Percentiles rank a stretch among this genome's conserved stretches.
Evolutionary conservation across 306 rosid species (phyloP).

Genomic region (Glycyrrhiza uralensis): DNA sequence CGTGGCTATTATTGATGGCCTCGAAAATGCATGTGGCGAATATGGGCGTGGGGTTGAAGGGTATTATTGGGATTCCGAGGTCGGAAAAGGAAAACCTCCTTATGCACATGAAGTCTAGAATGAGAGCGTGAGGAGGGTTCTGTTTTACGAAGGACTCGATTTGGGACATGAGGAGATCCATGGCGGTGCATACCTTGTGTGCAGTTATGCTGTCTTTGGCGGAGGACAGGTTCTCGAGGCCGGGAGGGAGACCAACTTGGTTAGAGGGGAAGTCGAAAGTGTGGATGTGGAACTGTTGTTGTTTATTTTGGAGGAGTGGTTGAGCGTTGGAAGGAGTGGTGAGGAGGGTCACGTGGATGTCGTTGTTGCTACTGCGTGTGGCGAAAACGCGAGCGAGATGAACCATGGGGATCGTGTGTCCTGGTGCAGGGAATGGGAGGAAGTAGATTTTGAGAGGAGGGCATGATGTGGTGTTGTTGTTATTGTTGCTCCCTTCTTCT

Average conservation of each 20-base stretch:
- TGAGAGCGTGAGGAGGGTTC: constrained; percentile 11
- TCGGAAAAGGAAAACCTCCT: constrained; percentile 9
- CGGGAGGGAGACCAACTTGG: constrained; percentile 4
- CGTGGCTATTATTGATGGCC: background rate
- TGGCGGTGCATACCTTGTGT: constrained; percentile 3
- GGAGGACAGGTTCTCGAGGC: background rate
- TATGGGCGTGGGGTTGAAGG: constrained; percentile 19
- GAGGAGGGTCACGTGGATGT: constrained; percentile 31
- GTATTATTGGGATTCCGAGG: constrained; percentile 3
- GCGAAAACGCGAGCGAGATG: constrained; percentile 27
- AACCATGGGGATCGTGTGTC: constrained; percentile 29
- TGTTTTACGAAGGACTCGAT: background rate
- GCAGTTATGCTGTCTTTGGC: background rate
- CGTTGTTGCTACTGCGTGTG: background rate
- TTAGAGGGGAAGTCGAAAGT: constrained; percentile 3
- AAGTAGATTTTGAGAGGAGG: constrained; percentile 14
- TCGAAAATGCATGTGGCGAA: constrained; percentile 8
- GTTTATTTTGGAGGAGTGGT: background rate
- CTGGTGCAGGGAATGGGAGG: constrained; percentile 33
- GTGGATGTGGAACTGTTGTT: constrained; percentile 6
- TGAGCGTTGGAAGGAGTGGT: constrained; percentile 24
- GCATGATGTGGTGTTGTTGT: background rate
- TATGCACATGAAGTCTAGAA: constrained; percentile 10
- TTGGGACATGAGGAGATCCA: background rate
- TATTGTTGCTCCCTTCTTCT: no score